A percentile compares a stretch with the other conserved stretches of the same genome.
Evolutionary conservation across 2,329 filamentous ascomycete species (phyloP).

Genomic region (Epichloe typhina): DNA sequence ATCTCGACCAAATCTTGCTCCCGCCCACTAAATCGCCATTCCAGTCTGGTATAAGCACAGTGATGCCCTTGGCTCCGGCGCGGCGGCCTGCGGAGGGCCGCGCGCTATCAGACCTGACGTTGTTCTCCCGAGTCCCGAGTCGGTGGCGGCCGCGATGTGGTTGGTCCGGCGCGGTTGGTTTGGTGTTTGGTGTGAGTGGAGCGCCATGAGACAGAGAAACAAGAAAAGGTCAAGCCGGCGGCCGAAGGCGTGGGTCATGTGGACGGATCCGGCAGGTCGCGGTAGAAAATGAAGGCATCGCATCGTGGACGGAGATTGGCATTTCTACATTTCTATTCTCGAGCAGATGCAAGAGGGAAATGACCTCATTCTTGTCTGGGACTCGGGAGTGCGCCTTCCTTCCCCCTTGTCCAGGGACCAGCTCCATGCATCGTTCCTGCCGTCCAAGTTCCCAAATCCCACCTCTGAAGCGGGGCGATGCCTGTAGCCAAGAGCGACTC

Average conservation of each 20-base stretch:
- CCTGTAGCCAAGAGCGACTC: no score
- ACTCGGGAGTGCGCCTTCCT: background rate
- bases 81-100: conserved; percentile 1
- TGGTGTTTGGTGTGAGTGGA: conserved; percentile 1
- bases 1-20: background rate
- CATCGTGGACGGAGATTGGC: background rate
- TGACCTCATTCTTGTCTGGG: background rate
- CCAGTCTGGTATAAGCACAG: no score
- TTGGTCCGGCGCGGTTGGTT: conserved; percentile 2
- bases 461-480: background rate
- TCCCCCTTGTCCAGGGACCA: background rate
- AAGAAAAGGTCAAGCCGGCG: no score
- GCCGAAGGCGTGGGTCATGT: conserved; percentile 1
- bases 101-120: background rate
- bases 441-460: no score
- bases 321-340: no score
- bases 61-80: background rate
- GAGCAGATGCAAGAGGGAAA: no score
- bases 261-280: conserved; percentile 6
- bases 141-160: conserved; percentile 1
- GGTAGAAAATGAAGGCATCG: background rate
- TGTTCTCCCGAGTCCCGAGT: background rate
- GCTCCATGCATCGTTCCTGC: background rate
- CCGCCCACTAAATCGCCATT: background rate
- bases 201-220: background rate